A percentile compares a stretch with the other conserved stretches of the same genome.
phyloP scores from a whole-genome alignment of 495 filamentous ascomycete genomes.

The Delitschia confertaspora region DNA sequence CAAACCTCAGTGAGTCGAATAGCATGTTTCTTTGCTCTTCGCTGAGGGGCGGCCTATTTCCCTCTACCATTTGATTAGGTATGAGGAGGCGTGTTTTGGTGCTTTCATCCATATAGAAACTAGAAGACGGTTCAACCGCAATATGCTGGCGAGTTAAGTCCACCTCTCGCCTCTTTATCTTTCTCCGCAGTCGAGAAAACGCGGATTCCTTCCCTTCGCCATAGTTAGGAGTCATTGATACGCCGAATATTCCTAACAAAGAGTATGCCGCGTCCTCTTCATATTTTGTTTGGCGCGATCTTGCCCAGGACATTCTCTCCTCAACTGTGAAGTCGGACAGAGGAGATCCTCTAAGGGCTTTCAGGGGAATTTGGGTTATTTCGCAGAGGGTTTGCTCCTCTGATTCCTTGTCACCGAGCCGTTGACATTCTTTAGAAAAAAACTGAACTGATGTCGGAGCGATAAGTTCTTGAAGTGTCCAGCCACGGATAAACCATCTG shows the following conservation, averaged over 20 bases:
- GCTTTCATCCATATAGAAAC: neutral
- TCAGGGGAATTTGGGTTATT: constrained; percentile 17
- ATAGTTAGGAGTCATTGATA: constrained; percentile 5
- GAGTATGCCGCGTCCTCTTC: constrained; percentile 17
- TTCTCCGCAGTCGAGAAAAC: constrained; percentile 6
- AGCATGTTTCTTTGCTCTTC: constrained; percentile 6
- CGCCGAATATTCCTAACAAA: constrained; percentile 14
- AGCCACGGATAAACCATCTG: constrained; percentile 16
- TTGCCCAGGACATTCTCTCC: constrained; percentile 24
- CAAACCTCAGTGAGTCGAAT: constrained; percentile 16
- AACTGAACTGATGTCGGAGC: constrained; percentile 23
- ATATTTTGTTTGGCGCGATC: constrained; percentile 16
- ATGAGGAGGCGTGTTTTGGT: neutral
- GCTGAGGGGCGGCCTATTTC: neutral
- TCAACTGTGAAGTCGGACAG: constrained; percentile 17
- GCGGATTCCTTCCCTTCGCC: constrained; percentile 11
- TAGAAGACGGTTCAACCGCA: neutral
- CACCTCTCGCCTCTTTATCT: too few species aligned
- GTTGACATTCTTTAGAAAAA: constrained; percentile 20
- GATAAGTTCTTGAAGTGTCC: constrained; percentile 20
- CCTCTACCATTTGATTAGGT: too few species aligned
- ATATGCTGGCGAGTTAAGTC: neutral
- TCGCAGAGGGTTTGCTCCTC: constrained; percentile 19
- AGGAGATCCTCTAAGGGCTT: constrained; percentile 16
- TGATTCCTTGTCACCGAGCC: constrained; percentile 21